Conservation (phyloP, 2,329 filamentous ascomycete species). For the Diaporthe batatas region DNA sequence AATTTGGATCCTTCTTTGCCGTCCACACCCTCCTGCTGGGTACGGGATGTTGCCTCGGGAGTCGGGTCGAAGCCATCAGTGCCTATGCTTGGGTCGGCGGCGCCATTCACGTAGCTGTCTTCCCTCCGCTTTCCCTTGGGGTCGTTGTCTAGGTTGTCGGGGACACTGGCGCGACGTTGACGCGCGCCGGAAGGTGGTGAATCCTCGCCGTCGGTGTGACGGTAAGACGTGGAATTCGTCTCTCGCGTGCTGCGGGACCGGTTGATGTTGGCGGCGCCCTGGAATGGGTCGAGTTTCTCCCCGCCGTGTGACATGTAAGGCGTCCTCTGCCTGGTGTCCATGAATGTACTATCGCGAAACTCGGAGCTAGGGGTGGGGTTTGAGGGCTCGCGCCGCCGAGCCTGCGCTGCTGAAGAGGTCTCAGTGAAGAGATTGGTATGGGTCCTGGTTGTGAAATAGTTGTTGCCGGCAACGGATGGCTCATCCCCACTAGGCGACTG, state of each 20-base stretch:
- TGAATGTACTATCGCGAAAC: slow-evolving; percentile 57
- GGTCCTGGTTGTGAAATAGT: slow-evolving; percentile 59
- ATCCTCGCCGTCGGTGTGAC: slow-evolving; percentile 41
- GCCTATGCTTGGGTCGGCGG: slow-evolving; percentile 27
- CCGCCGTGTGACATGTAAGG: slow-evolving; percentile 69
- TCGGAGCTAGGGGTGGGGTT: slow-evolving; percentile 7
- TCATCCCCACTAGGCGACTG: slow-evolving; percentile 66
- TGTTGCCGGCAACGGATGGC: slow-evolving; percentile 63
- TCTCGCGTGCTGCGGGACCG: slow-evolving; percentile 41
- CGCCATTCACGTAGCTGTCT: slow-evolving; percentile 14
- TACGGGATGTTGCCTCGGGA: slow-evolving; percentile 21
- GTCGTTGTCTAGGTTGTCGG: slow-evolving; percentile 49
- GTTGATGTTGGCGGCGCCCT: slow-evolving; percentile 52
- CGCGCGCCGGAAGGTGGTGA: slow-evolving; percentile 43
- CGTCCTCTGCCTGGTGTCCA: slow-evolving; percentile 67
- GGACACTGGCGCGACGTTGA: slow-evolving; percentile 51
- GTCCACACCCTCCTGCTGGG: slow-evolving; percentile 14
- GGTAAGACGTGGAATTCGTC: slow-evolving; percentile 44
- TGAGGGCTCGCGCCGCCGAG: slow-evolving; percentile 42
- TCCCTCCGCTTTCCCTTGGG: slow-evolving; percentile 40
- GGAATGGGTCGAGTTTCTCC: slow-evolving; percentile 71
- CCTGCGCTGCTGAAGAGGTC: slow-evolving; percentile 42
- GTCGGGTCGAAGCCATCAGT: slow-evolving; percentile 40
- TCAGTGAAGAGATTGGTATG: slow-evolving; percentile 46
- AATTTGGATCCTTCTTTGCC: slow-evolving; percentile 39